These are phyloP conservation scores for Pseudogymnoascus sp. DNA, from an alignment of 2,329 filamentous ascomycete species.

Conservation along the genomic window DNA sequence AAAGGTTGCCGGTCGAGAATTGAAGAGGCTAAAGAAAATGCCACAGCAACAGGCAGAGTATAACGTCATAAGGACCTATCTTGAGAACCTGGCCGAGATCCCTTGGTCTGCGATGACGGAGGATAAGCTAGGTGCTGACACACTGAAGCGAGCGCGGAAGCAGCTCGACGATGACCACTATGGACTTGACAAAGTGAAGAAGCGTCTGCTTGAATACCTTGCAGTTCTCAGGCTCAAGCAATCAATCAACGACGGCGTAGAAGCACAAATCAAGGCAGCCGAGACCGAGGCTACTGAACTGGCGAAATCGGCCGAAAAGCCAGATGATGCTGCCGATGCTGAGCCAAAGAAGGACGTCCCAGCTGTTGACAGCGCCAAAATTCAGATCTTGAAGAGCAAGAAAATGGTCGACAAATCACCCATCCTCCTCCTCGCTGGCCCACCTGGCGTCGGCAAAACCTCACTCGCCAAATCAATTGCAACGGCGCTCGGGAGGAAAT, in stretches of 20 bases:
- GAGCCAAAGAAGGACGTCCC: conserved; percentile 26
- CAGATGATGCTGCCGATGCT: conserved; percentile 30
- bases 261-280: conserved; percentile 63
- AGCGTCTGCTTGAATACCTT: conserved; percentile 86
- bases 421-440: conserved; percentile 85
- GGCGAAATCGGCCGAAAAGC: conserved; percentile 12
- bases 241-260: conserved; percentile 72
- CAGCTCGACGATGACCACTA: conserved; percentile 96
- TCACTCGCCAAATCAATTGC: conserved; percentile 90
- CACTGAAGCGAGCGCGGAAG: conserved; percentile 68
- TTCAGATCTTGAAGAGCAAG: conserved; percentile 70
- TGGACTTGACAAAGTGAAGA: conserved; percentile 94
- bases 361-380: conserved; percentile 47
- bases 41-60: conserved; percentile 94
- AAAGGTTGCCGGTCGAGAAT: conserved; percentile 83
- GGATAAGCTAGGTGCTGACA: conserved; percentile 75
- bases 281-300: conserved; percentile 35
- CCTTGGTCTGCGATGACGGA: conserved; percentile 82
- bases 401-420: conserved; percentile 91
- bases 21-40: conserved; percentile 88
- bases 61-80: conserved; percentile 83
- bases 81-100: conserved; percentile 89
- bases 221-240: conserved; percentile 96
- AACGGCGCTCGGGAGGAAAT: conserved; percentile 84
- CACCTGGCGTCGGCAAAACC: conserved; percentile 92